A percentile compares a stretch with the other conserved stretches of the same genome.
Evolutionary conservation across 768 basidiomycete species (phyloP).

Genomic region (Hypsizygus marmoreus): DNA sequence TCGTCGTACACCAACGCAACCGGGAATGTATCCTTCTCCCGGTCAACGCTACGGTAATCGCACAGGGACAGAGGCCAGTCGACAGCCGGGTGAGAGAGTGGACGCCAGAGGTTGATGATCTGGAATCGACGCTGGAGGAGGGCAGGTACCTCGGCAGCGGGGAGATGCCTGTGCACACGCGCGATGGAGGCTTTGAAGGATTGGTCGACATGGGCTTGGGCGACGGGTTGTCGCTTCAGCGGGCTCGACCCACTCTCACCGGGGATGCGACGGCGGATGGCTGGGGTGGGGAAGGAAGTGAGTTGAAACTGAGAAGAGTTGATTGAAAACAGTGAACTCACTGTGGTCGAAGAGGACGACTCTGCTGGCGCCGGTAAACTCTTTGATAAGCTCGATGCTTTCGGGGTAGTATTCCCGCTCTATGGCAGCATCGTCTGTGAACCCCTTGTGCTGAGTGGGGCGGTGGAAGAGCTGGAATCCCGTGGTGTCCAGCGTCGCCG

Average conservation of each 20-base stretch:
- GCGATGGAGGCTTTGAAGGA: constrained; percentile 32
- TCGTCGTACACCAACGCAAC: constrained; percentile 48
- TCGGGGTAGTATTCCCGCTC: constrained; percentile 61
- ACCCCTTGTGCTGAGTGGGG: constrained; percentile 47
- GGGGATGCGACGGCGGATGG: constrained; percentile 38
- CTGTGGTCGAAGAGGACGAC: constrained; percentile 67
- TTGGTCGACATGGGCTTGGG: constrained; percentile 42
- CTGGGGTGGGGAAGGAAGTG: constrained; percentile 17
- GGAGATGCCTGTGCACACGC: constrained; percentile 42
- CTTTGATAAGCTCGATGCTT: constrained; percentile 57
- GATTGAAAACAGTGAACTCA: constrained; percentile 26
- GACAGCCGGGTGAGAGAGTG: constrained; percentile 46
- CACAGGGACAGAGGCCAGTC: constrained; percentile 53
- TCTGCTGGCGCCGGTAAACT: constrained; percentile 57
- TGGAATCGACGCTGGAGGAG: constrained; percentile 43
- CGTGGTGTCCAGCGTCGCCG: constrained; percentile 45
- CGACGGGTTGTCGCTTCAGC: constrained; percentile 36
- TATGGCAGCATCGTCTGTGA: constrained; percentile 54
- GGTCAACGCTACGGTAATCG: constrained; percentile 40
- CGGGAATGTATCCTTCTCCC: constrained; percentile 41
- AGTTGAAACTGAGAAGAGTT: background rate
- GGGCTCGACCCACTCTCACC: constrained; percentile 25
- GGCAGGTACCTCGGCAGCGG: constrained; percentile 31
- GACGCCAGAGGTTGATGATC: constrained; percentile 60
- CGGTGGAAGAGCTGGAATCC: constrained; percentile 50